phyloP scores from a whole-genome alignment of 2,329 filamentous ascomycete genomes.

The Penicillium sp. region DNA sequence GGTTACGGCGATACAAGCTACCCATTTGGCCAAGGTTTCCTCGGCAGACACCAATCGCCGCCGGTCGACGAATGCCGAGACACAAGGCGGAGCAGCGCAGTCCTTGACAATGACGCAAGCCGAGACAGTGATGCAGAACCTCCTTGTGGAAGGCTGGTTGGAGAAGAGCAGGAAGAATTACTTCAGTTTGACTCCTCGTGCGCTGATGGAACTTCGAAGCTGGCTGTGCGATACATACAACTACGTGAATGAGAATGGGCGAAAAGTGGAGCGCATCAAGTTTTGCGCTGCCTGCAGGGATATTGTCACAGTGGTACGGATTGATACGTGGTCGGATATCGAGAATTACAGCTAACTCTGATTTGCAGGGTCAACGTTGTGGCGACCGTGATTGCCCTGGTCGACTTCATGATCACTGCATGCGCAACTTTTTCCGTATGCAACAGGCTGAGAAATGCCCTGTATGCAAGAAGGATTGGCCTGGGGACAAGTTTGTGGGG shows the following conservation, averaged over 20 bases:
- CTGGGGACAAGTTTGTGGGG: constrained; percentile 50
- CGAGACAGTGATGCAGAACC: constrained; percentile 62
- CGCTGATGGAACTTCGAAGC: constrained; percentile 74
- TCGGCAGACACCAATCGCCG: constrained; percentile 41
- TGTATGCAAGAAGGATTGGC: constrained; percentile 50
- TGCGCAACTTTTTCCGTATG: constrained; percentile 67
- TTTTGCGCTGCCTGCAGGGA: constrained; percentile 84
- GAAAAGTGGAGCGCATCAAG: constrained; percentile 67
- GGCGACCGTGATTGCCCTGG: constrained; percentile 61
- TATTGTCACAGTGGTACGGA: constrained; percentile 67
- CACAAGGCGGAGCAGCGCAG: constrained; percentile 34
- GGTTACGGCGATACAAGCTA: constrained; percentile 71
- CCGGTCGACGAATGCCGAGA: constrained; percentile 41
- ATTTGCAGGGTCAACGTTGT: constrained; percentile 65
- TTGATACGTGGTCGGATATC: background rate
- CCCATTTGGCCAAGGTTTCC: constrained; percentile 57
- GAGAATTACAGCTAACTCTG: constrained; percentile 2
- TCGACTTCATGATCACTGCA: constrained; percentile 73
- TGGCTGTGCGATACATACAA: constrained; percentile 93
- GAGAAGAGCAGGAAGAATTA: constrained; percentile 67
- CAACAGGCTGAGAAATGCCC: constrained; percentile 62
- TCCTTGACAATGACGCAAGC: constrained; percentile 73
- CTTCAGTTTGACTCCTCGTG: constrained; percentile 71
- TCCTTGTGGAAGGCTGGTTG: constrained; percentile 81
- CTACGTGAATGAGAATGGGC: constrained; percentile 57